A percentile compares a stretch with the other conserved stretches of the same genome.
phyloP scores from a whole-genome alignment of 2,329 filamentous ascomycete genomes.

The Microsporum ferrugineum region DNA sequence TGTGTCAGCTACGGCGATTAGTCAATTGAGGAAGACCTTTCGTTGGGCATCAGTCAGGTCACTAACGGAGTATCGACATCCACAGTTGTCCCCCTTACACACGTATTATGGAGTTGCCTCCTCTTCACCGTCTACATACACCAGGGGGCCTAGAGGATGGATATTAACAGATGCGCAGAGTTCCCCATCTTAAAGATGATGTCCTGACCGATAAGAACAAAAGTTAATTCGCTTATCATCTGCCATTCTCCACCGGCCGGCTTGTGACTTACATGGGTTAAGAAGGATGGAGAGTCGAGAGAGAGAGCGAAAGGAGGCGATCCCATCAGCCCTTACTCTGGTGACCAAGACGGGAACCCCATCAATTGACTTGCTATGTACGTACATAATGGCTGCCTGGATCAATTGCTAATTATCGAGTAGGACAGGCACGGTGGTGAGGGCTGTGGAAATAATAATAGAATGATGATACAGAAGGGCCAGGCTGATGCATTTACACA shows the following conservation, averaged over 20 bases:
- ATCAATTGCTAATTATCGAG: neutral
- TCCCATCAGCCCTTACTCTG: neutral
- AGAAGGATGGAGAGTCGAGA: neutral
- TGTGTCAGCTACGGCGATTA: neutral
- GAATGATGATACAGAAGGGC: neutral
- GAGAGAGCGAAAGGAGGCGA: neutral
- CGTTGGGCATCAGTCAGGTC: neutral
- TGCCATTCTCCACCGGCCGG: neutral
- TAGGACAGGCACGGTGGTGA: neutral
- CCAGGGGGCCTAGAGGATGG: too few species aligned
- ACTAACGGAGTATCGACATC: neutral
- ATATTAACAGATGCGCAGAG: too few species aligned
- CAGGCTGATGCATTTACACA: neutral
- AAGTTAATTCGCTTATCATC: constrained; percentile 1
- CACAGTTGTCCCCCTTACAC: neutral
- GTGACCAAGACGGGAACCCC: neutral
- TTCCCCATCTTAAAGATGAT: neutral
- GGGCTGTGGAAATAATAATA: neutral
- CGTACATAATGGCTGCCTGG: neutral
- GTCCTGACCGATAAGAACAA: neutral
- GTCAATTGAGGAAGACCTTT: neutral
- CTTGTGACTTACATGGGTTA: neutral
- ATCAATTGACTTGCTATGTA: neutral
- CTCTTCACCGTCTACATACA: too few species aligned
- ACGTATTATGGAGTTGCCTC: neutral